Evolutionary conservation across 176 grass and related monocot species (phyloP).

Genomic region (Hordeum marinum): DNA sequence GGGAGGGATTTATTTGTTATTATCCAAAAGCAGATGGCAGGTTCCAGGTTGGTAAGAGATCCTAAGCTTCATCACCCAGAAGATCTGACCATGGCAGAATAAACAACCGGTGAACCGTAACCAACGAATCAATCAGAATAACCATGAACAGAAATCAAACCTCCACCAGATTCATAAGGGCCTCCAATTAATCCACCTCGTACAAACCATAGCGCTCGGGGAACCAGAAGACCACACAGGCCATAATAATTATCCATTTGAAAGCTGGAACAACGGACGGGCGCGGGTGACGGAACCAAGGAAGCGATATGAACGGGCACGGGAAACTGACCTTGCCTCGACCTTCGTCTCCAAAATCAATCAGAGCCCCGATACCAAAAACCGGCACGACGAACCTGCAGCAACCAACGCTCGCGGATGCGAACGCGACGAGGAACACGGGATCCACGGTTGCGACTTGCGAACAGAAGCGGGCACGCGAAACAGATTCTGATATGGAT

Average conservation of each 20-base stretch:
- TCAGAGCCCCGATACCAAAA: neutral
- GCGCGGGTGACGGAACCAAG: constrained; percentile 24
- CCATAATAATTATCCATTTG: no score
- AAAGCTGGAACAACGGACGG: constrained; percentile 12
- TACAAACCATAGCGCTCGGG: no score
- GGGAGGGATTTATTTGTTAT: neutral
- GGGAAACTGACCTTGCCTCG: constrained; percentile 35
- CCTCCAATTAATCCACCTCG: neutral
- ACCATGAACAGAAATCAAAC: constrained; percentile 1
- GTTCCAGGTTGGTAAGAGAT: neutral
- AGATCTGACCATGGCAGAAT: neutral
- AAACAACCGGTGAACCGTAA: neutral
- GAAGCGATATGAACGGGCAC: neutral
- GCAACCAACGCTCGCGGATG: neutral
- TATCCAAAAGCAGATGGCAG: neutral
- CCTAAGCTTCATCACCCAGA: neutral
- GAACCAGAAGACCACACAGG: neutral
- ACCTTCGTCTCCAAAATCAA: no score
- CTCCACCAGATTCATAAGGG: neutral
- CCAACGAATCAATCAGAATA: no score
- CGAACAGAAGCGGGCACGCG: neutral
- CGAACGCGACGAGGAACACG: no score
- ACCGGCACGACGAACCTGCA: neutral
- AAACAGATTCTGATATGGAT: no score
- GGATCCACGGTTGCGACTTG: neutral